Base-by-base conservation (phyloP, 78 protist species). In the Capsaspora owczarzaki region DNA sequence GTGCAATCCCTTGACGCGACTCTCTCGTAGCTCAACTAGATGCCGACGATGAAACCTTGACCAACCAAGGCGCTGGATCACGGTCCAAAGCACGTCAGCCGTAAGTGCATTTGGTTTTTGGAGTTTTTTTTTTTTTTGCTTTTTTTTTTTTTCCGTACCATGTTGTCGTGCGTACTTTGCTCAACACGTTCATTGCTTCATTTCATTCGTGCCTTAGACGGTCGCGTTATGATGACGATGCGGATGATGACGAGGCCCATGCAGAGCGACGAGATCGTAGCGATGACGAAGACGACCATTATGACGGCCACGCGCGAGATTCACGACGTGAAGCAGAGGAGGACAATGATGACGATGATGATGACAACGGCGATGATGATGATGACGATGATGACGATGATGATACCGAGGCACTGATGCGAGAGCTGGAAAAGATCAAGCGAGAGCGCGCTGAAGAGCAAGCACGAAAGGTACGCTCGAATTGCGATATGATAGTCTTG, bases 381-480 rank as follows among this genome's bases (percentile, higher is more conserved):
- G 69, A 47, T 41, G 53, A 41, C 8, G 83, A 77, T 3, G 86
- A 81, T 76, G 87, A 81, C 1, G 88, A 86, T 33, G 89, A 90
- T 51, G 93, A 90, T 35, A 37, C 40, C 40, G 89, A 63, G 66
- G 88, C 61, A 70, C 87, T 90, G 31, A 33, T 86, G 80, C 68
- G 84, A 1, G 85, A 85, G 42, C 76, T 90, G 12, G 93, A 79
- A 53, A 56, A 82, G 43, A 90, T 90, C 56, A 83, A 84, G 76
- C 20, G 46, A 20, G 93, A 90, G 70, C 43, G 94, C 16, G 94
- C 81, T 38, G 81, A 71, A 51, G 94, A 84, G 76, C 75, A 77
- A 53, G 82, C 82, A 2, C 33, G 38, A 70, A 44, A 38, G 47
- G 42, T 70, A 16, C 35, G 72, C 35, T n/a, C n/a, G n/a, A n/a